These are phyloP conservation scores for Metarhizium rileyi DNA, from an alignment of 2,329 filamentous ascomycete genomes.

Conservation along the genomic window DNA sequence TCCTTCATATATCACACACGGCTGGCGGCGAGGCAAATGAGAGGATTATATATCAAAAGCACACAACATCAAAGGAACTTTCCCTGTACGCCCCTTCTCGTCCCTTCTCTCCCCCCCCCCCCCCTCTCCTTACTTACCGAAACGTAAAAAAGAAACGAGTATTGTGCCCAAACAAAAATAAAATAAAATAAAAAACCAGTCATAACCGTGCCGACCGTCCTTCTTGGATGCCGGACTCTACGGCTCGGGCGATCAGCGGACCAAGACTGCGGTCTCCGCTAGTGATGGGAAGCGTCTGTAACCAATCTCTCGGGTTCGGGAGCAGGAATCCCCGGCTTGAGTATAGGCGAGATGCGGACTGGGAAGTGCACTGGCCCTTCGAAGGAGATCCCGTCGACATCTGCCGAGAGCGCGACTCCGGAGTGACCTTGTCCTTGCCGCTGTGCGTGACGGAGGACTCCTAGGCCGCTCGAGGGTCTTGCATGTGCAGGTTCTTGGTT, in stretches of 20 bases:
- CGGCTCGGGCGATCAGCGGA: not conserved
- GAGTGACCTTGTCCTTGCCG: conserved; percentile 10
- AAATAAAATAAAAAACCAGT: too few relatives aligned
- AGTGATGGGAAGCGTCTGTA: not conserved
- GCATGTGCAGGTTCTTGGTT: conserved; percentile 30
- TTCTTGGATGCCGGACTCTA: not conserved
- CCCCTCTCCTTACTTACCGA: not conserved
- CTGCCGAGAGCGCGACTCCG: conserved; percentile 3
- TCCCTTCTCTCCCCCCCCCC: too few relatives aligned
- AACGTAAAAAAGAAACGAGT: too few relatives aligned
- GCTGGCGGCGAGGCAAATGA: not conserved
- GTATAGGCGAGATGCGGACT: not conserved
- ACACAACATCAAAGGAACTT: not conserved
- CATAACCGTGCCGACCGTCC: not conserved
- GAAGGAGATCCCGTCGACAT: conserved; percentile 6
- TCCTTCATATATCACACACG: not conserved
- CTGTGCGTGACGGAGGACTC: conserved; percentile 12
- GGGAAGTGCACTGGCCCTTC: not conserved
- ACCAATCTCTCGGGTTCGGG: not conserved
- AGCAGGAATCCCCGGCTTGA: not conserved
- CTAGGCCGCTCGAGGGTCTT: conserved; percentile 17
- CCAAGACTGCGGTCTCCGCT: not conserved
- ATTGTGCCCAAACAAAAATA: too few relatives aligned
- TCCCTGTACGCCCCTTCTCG: not conserved
- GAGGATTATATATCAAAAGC: not conserved